phyloP scores from a whole-genome alignment of 768 basidiomycete species.

The Leccinellum albellum region DNA sequence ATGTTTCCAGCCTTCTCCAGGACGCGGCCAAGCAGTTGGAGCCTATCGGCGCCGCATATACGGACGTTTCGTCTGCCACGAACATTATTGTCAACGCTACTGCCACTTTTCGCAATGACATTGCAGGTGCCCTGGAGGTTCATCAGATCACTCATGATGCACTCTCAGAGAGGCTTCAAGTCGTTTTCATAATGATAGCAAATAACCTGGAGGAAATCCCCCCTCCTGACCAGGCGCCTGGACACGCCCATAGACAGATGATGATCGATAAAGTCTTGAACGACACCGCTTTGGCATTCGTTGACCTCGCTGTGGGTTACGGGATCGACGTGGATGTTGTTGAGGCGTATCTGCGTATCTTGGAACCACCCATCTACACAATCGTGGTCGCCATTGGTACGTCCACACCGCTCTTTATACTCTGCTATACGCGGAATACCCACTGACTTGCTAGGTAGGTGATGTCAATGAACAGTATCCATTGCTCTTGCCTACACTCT shows the following conservation, averaged over 20 bases:
- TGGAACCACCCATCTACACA: constrained; percentile 7
- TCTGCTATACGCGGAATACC: too few relatives aligned
- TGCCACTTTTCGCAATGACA: constrained; percentile 9
- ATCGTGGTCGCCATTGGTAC: constrained; percentile 10
- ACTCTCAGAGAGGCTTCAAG: constrained; percentile 7
- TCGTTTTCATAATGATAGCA: background rate
- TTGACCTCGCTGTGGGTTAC: background rate
- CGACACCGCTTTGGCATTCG: background rate
- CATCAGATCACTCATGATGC: constrained; percentile 5
- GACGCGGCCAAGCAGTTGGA: background rate
- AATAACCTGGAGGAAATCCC: constrained; percentile 1
- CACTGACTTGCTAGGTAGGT: background rate
- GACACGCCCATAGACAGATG: constrained; percentile 1
- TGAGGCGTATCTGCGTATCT: background rate
- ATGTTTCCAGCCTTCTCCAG: constrained; percentile 6
- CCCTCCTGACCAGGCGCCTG: background rate
- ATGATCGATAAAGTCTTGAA: constrained; percentile 11
- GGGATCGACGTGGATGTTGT: constrained; percentile 9
- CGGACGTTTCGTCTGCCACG: constrained; percentile 3
- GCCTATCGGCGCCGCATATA: constrained; percentile 2
- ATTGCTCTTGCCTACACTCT: constrained; percentile 2
- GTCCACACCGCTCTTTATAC: background rate
- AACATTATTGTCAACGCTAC: constrained; percentile 7
- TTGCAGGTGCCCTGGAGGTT: constrained; percentile 4
- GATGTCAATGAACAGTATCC: constrained; percentile 13